These are phyloP conservation scores for Lanmaoa rubissima DNA, from an alignment of 768 basidiomycete species.

Conservation along the genomic window DNA sequence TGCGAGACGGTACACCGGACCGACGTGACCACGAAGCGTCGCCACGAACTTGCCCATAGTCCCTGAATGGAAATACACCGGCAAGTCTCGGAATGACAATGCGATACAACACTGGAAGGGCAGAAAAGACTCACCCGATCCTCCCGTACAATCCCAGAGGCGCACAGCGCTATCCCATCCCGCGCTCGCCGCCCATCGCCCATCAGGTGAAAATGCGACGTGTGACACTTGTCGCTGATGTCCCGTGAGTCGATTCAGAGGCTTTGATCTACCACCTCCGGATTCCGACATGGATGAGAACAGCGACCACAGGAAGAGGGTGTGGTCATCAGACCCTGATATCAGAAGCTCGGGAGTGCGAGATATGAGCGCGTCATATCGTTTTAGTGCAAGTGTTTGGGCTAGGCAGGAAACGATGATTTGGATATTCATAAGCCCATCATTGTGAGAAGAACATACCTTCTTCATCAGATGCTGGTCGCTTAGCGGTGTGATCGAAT, in stretches of 20 bases:
- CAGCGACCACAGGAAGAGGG: slow-evolving; percentile 92
- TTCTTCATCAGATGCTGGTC: slow-evolving; percentile 77
- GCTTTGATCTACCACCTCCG: slow-evolving; percentile 55
- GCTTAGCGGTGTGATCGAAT: slow-evolving; percentile 84
- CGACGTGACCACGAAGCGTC: slow-evolving; percentile 88
- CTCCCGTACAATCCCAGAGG: slow-evolving; percentile 76
- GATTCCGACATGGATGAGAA: slow-evolving; percentile 48
- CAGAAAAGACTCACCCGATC: slow-evolving; percentile 37
- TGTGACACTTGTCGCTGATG: slow-evolving; percentile 95
- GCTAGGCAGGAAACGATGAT: slow-evolving; percentile 42
- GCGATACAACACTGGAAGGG: neutral
- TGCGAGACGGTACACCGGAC: slow-evolving; percentile 88
- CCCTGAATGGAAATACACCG: slow-evolving; percentile 31
- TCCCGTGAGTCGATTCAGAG: slow-evolving; percentile 79
- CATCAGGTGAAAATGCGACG: slow-evolving; percentile 93
- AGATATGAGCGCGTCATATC: slow-evolving; percentile 71
- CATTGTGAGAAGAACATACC: slow-evolving; percentile 44
- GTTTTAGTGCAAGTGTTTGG: slow-evolving; percentile 67
- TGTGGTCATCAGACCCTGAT: slow-evolving; percentile 97
- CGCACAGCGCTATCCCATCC: slow-evolving; percentile 90
- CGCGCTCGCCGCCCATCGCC: slow-evolving; percentile 86
- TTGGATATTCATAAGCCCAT: neutral
- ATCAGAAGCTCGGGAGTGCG: slow-evolving; percentile 78
- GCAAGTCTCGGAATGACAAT: neutral
- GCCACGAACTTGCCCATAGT: slow-evolving; percentile 84